Base-by-base conservation (phyloP, 805 yeast genomes). In the Ogataea saltuana region DNA sequence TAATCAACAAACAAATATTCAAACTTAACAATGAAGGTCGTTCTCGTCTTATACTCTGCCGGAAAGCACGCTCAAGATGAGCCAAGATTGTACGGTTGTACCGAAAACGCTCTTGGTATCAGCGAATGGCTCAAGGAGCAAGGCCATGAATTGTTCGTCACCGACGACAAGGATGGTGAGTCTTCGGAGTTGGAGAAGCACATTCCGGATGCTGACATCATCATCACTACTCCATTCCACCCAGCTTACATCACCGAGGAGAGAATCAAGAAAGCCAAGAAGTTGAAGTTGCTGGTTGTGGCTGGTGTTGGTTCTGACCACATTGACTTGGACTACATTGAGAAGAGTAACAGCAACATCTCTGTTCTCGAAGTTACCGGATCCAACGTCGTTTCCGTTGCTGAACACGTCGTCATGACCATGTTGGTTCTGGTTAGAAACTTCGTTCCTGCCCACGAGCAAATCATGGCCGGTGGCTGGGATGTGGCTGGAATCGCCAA, bases 291-390 rank as follows among this genome's bases (percentile, higher is more conserved):
- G 39, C 70, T 81, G 47, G 72, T 84, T 54, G 85, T 90, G 37
- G 95, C 95, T 8, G 95, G 93, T 55, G 89, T 85, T 46, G 95
- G 95, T 10, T 81, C 88, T 16, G 93, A 85, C 61, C 93, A 85
- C 65, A 72, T 85, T 49, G 91, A 85, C 58, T 72, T 85, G 55
- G 74, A 74, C 53, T 85, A 85, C 54, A 69, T 69, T 55, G 61
- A 67, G 54, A 81, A 87, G 51, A 77, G 80, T 53, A 80, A 76
- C 51, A 69, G 70, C 46, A 75, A 78, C 49, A 77, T 85, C 57
- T 73, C 84, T 13, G 93, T 85, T 15, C 70, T 80, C 38, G 93
- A 85, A 67, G 93, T 85, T 42, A 85, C 95, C 20, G 91, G 93
- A 6, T 83, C 89, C 41, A 85, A 85, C 61, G 89, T 85, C 37